Evolutionary conservation across 305 asterid species (phyloP), one percentile per base, ranked within the genome.

Genomic region (Fraxinus ornus): DNA sequence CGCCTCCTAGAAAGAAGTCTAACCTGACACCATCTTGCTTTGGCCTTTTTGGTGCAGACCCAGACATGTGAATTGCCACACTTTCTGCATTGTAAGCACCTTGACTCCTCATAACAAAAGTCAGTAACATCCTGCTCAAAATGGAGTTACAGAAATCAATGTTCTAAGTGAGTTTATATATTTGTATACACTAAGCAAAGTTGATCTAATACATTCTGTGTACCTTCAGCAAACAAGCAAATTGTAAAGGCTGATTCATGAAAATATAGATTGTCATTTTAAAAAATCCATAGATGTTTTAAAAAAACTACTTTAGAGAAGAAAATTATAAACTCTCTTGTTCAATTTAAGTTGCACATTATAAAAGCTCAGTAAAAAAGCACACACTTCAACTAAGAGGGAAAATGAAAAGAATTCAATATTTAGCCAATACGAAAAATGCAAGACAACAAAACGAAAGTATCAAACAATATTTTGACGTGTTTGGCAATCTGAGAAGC

Each of bases 21-120:
- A 81, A 44, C 99, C 99, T 95, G 97, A 78, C 99, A 96, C 99
- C 99, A 96, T 91, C 99, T 92, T 75, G 99, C 98, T 90, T 93
- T 26, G 30, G 30, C 30, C 30, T 26, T 26, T 26, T 26, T 26
- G 37, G 99, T 96, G 90, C 99, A 94, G 85, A 94, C 89, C 99
- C 99, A 96, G 81, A 94, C 87, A 86, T 96, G 99, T 0, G 98
- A 93, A 80, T 91, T 87, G 73, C 98, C 97, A 92, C 99, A 96
- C 87, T 96, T 96, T n/a, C 98, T 94, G 92, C 99, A 96, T 81
- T 93, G 98, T 88, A 96, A 92, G 78, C 94, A 94, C 89, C 98
- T 93, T 1, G 99, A 96, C 84, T 96, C 99, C 86, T 94, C 97
- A 66, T 97, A 88, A 89, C 91, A 91, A 85, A 91, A 90, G 85